Percentiles rank a stretch among this genome's conserved stretches.
These are phyloP conservation scores for Marsdenia floribunda DNA, from an alignment of 257 asterid species.

Conservation along the genomic window DNA sequence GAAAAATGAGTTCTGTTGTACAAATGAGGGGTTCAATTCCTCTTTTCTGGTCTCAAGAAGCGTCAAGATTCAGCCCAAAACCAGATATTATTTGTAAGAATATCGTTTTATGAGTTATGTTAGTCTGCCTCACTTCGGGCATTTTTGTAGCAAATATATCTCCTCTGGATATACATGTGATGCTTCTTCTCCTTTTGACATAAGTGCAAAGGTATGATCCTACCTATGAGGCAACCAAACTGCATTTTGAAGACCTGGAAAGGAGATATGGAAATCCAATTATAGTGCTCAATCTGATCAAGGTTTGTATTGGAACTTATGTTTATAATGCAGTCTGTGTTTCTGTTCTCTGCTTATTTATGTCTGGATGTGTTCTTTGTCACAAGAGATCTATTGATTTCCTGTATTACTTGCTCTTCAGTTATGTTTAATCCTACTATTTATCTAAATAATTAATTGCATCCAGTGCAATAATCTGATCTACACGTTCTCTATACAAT, in stretches of 20 bases:
- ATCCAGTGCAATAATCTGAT: not conserved
- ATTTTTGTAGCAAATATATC: not conserved
- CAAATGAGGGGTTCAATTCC: constrained; percentile 99
- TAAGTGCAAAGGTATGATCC: constrained; percentile 99
- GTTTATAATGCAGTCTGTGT: not conserved
- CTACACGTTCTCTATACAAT: not conserved
- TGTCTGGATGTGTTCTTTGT: not conserved
- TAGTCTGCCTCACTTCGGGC: not conserved
- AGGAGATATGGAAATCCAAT: constrained; percentile 93
- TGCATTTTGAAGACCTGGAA: constrained; percentile 92
- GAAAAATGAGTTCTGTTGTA: constrained; percentile 96
- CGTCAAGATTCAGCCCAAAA: constrained; percentile 97
- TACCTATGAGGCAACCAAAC: constrained; percentile 92
- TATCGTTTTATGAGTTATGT: constrained; percentile 2
- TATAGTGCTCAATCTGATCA: constrained; percentile 88
- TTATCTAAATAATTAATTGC: not conserved
- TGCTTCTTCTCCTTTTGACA: constrained; percentile 22
- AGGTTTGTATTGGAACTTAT: constrained; percentile 44
- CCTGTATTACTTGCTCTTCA: not conserved
- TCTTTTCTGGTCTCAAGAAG: constrained; percentile 99
- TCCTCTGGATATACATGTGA: constrained; percentile 11
- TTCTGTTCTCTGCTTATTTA: not conserved
- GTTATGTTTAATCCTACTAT: not conserved
- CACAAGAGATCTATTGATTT: not conserved
- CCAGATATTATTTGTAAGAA: constrained; percentile 95